Evolutionary conservation across 331 rosid genomes (phyloP).

Genomic region (Acacia pycnantha): DNA sequence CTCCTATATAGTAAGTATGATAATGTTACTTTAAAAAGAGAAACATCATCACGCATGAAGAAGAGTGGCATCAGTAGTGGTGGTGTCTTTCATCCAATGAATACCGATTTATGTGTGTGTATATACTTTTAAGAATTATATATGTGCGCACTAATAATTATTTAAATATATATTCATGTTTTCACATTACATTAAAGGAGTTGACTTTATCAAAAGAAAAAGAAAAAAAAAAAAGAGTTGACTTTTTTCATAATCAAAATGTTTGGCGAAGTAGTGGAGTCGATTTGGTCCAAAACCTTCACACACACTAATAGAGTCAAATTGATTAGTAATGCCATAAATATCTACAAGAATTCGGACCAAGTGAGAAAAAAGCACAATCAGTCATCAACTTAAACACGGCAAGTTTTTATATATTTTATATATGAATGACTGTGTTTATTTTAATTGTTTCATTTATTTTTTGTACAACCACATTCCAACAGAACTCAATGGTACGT

Average conservation of each 20-base stretch:
- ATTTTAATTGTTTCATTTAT: not conserved
- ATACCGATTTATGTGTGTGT: not conserved
- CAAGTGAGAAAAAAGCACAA: not conserved
- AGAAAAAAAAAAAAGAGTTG: not conserved
- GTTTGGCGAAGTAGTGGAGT: not conserved
- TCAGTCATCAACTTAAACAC: not conserved
- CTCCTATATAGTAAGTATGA: too few species aligned
- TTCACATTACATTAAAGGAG: not conserved
- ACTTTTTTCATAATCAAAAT: not conserved
- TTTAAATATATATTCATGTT: not conserved
- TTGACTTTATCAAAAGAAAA: not conserved
- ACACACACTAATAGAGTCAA: not conserved
- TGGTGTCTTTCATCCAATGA: not conserved
- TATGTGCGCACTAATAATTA: not conserved
- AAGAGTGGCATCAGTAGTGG: not conserved
- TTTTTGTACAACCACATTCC: not conserved
- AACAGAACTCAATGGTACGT: not conserved
- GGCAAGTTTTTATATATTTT: not conserved
- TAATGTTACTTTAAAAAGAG: not conserved
- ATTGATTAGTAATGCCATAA: not conserved
- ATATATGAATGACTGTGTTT: not conserved
- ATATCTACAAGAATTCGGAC: not conserved
- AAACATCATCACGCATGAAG: not conserved
- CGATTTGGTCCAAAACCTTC: not conserved
- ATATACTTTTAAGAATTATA: not conserved